Conservation (phyloP, 2,329 filamentous ascomycete genomes). For the Epichloe sylvatica region DNA sequence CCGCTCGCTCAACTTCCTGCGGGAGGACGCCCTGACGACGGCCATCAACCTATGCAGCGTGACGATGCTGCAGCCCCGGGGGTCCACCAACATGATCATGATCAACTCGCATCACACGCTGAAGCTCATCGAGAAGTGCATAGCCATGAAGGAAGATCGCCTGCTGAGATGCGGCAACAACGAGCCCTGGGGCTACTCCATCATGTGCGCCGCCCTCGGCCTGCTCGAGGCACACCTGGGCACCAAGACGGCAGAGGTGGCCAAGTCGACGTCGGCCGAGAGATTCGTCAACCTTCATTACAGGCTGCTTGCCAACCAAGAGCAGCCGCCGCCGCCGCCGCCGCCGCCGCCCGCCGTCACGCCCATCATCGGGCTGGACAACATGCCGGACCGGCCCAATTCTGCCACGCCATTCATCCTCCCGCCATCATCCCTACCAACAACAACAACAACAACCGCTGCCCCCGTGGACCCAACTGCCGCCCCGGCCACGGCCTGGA, state of each 20-base stretch:
- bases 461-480: conserved; percentile 20
- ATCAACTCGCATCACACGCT: conserved; percentile 46
- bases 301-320: conserved; percentile 41
- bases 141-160: conserved; percentile 46
- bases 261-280: conserved; percentile 45
- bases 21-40: conserved; percentile 45
- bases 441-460: conserved; percentile 10
- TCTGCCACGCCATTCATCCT: conserved; percentile 29
- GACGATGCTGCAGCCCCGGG: conserved; percentile 43
- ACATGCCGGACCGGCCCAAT: conserved; percentile 26
- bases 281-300: conserved; percentile 46
- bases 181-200: conserved; percentile 50
- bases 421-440: conserved; percentile 17
- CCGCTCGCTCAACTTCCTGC: conserved; percentile 44
- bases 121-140: conserved; percentile 46
- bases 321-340: conserved; percentile 20
- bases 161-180: conserved; percentile 48
- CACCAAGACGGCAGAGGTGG: conserved; percentile 40
- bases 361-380: conserved; percentile 14
- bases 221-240: conserved; percentile 46
- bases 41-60: conserved; percentile 49
- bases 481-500: conserved; percentile 21
- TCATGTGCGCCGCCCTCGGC: conserved; percentile 47
- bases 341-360: conserved; percentile 1
- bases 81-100: conserved; percentile 49